Evolutionary conservation across 345 rosid species (phyloP), one percentile per base, ranked within the genome.

Genomic region (Hibiscus trionum): DNA sequence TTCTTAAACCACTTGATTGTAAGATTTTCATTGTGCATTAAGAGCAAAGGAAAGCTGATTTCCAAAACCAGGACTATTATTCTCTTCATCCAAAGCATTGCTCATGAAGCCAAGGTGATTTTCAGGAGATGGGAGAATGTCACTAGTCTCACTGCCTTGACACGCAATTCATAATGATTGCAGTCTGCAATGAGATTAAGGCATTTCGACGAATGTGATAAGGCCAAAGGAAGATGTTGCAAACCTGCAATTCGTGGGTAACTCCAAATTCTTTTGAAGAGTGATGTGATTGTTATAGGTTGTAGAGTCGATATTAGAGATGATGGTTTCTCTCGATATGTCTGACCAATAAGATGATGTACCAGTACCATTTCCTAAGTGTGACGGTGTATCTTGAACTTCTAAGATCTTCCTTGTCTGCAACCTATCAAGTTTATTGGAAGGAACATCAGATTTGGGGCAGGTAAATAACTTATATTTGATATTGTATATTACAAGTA

Each of bases 291-390:
- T 49, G 78, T 56, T 47, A 80, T 24, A 50, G 73, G 73, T 68
- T 67, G 75, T 72, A 82, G 80, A 74, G 72, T 78, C 76, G 72
- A 73, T 78, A 62, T 63, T 62, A 52, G 82, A 75, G 27, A 44
- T 53, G 52, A 33, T 39, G 80, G 64, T 67, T 59, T 75, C 82
- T 37, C 62, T 77, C 19, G 60, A 67, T 70, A 77, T 67, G 68
- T 78, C 82, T 19, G 39, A 68, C 81, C 84, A 74, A 81, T 66
- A 49, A 62, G 81, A 72, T 21, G 80, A 64, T 12, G 75, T 75
- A 42, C n/a, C n/a, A n/a, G n/a, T n/a, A n/a, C 62, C 78, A 60
- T 17, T 72, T 39, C 81, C 85, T 71, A 75, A 62, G 68, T 66
- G 71, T 8, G 70, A 72, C 10, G 69, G 73, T 14, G 50, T 21